Percentiles rank a stretch among this genome's conserved stretches.
These are phyloP conservation scores for Blakeslea trispora DNA, from an alignment of 371 early-diverging fungal genomes.

Conservation along the genomic window DNA sequence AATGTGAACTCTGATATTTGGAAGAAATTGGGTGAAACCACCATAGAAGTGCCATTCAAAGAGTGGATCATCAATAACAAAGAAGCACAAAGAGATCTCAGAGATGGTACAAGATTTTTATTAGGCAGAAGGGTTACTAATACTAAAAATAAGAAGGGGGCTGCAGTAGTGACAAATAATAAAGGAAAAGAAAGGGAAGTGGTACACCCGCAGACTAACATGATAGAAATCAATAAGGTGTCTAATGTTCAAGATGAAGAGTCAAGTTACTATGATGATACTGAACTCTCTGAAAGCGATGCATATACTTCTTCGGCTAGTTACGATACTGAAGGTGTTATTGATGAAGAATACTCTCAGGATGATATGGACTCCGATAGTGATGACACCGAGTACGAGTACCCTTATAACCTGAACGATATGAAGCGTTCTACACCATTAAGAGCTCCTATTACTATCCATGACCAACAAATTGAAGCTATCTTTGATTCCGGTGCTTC, in stretches of 20 bases:
- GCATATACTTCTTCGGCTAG: no score
- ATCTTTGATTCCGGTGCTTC: slow-evolving; percentile 2
- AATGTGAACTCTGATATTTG: not conserved
- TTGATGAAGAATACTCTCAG: not conserved
- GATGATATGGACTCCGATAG: not conserved
- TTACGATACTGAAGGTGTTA: not conserved
- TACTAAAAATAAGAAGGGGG: not conserved
- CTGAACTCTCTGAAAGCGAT: not conserved
- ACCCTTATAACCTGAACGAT: slow-evolving; percentile 4
- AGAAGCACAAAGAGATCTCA: not conserved
- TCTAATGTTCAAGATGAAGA: not conserved
- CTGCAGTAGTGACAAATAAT: no score
- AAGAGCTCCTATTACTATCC: not conserved
- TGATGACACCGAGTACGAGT: slow-evolving; percentile 2
- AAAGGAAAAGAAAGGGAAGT: not conserved
- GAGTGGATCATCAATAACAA: not conserved
- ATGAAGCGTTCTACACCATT: not conserved
- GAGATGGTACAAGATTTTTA: not conserved
- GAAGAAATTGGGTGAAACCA: not conserved
- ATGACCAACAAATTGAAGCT: not conserved
- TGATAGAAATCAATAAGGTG: not conserved
- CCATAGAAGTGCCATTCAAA: not conserved
- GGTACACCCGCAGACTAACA: not conserved
- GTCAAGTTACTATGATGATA: not conserved
- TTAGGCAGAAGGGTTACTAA: not conserved